Evolutionary conservation across 2,329 filamentous ascomycete genomes (phyloP).

Genomic region (Colletotrichum chrysophilum): DNA sequence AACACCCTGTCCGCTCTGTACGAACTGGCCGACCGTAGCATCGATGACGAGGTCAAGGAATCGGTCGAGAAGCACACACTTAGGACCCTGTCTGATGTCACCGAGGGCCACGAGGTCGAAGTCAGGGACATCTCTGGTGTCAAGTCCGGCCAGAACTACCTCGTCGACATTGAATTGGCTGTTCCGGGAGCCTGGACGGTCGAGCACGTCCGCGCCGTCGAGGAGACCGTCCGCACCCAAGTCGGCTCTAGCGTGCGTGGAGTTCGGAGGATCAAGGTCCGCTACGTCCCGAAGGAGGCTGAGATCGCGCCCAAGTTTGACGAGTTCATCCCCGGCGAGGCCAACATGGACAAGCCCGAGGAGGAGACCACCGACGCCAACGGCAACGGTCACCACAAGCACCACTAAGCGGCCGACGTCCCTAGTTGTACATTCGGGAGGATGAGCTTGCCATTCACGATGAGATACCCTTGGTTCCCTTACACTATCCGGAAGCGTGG

Average conservation of each 20-base stretch:
- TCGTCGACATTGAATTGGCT: constrained; percentile 87
- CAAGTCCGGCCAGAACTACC: constrained; percentile 96
- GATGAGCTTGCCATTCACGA: constrained; percentile 17
- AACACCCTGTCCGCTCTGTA: constrained; percentile 84
- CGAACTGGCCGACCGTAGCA: constrained; percentile 88
- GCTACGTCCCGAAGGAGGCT: constrained; percentile 77
- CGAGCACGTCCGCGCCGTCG: constrained; percentile 70
- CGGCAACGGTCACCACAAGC: constrained; percentile 30
- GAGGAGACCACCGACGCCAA: constrained; percentile 44
- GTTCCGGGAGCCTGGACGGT: constrained; percentile 81
- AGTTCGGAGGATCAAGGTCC: constrained; percentile 81
- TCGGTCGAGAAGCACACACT: constrained; percentile 71
- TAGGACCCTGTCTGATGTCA: constrained; percentile 61
- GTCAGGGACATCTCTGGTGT: constrained; percentile 83
- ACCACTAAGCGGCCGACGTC: constrained; percentile 24
- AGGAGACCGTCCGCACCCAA: constrained; percentile 73
- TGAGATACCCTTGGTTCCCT: constrained; percentile 21
- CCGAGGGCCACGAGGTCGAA: constrained; percentile 64
- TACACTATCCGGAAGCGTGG: constrained; percentile 8
- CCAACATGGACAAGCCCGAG: constrained; percentile 63
- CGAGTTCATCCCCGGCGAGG: constrained; percentile 76
- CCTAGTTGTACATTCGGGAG: constrained; percentile 1
- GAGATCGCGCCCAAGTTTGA: constrained; percentile 64
- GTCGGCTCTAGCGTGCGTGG: constrained; percentile 82
- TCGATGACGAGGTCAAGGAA: constrained; percentile 82